Evolutionary conservation across 139 green algal species (phyloP).

Genomic region (Bryopsis sp.): DNA sequence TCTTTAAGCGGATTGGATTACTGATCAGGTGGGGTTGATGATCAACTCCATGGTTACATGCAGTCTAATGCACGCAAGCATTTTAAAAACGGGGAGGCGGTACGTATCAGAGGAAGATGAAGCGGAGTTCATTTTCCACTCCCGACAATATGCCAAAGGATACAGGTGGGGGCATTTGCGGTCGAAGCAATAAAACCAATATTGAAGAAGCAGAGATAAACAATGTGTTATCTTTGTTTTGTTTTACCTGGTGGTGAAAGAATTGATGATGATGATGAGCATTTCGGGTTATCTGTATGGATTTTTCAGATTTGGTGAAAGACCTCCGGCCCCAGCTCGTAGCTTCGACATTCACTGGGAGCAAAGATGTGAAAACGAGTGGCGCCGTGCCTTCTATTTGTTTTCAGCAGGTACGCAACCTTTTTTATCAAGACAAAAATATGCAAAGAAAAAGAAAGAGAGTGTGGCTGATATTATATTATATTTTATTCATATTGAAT

Average conservation of each 20-base stretch:
- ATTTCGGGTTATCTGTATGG: neutral
- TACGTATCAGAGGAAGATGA: slow-evolving; percentile 39
- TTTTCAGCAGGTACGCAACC: slow-evolving; percentile 32
- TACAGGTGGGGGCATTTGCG: slow-evolving; percentile 23
- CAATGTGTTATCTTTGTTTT: neutral
- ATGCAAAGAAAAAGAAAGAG: too few relatives aligned
- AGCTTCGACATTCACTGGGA: slow-evolving; percentile 57
- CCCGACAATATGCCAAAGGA: slow-evolving; percentile 8
- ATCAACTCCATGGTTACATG: slow-evolving; percentile 25
- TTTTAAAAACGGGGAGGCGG: slow-evolving; percentile 25
- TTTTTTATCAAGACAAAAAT: neutral
- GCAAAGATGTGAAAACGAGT: slow-evolving; percentile 47
- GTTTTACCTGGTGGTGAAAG: neutral
- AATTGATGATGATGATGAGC: neutral
- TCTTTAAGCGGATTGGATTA: neutral
- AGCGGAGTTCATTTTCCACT: slow-evolving; percentile 22
- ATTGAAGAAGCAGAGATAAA: neutral
- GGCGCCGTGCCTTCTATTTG: slow-evolving; percentile 46
- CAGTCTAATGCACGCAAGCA: slow-evolving; percentile 28
- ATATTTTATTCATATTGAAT: too few relatives aligned
- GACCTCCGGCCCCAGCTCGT: slow-evolving; percentile 43
- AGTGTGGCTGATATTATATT: too few relatives aligned
- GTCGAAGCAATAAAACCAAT: slow-evolving; percentile 24
- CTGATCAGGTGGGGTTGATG: slow-evolving; percentile 24
- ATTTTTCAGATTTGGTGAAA: slow-evolving; percentile 28